Evolutionary conservation across 139 green algal genomes (phyloP).

Genomic region (Yamagishiella unicocca): DNA sequence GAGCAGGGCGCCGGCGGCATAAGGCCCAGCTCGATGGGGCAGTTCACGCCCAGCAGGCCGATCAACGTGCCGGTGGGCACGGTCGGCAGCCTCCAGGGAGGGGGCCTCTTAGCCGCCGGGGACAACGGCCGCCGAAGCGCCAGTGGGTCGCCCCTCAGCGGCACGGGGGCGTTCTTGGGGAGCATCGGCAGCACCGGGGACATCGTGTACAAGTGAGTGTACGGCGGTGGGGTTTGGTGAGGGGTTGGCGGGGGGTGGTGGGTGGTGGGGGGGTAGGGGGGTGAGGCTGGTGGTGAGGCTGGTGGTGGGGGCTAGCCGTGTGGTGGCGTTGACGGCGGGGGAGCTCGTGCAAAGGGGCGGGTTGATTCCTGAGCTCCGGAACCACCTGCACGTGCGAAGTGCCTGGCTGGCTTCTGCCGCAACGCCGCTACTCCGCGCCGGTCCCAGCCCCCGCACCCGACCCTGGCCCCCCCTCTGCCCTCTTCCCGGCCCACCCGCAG

Average conservation of each 20-base stretch:
- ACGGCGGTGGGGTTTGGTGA: background rate
- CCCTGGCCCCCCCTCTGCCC: background rate
- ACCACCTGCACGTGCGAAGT: no score
- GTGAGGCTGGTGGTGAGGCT: background rate
- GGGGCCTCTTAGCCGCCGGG: no score
- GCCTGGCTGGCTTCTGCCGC: no score
- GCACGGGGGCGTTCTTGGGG: background rate
- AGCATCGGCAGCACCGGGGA: conserved; percentile 30
- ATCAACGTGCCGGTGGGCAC: no score
- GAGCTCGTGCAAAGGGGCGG: no score
- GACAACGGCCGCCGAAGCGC: background rate
- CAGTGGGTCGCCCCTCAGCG: background rate
- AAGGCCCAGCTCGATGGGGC: no score
- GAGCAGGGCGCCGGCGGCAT: no score
- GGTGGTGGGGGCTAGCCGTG: background rate
- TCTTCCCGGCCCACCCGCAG: conserved; percentile 16
- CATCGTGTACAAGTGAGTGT: conserved; percentile 48
- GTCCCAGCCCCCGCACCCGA: background rate
- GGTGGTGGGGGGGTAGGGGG: no score
- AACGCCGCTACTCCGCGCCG: no score
- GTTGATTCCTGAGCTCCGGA: no score
- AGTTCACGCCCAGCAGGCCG: no score
- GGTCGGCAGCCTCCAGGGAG: no score
- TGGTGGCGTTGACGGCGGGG: background rate
- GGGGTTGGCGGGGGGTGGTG: background rate